Base-by-base conservation (phyloP, 2,329 filamentous ascomycete species). In the Aureobasidium lini region DNA sequence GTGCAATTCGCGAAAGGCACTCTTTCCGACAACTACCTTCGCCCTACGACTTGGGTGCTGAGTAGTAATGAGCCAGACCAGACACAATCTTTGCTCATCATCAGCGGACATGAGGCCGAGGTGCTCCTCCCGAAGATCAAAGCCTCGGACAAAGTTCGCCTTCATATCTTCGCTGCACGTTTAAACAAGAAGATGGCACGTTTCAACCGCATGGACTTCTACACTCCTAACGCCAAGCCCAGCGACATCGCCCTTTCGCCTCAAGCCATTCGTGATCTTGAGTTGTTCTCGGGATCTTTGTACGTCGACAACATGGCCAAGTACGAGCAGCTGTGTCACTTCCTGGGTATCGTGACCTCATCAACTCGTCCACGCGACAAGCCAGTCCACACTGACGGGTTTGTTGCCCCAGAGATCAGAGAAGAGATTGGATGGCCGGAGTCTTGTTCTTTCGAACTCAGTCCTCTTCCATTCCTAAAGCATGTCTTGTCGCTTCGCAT, bases 51-150 rank as follows among this genome's bases (percentile, higher is more conserved):
- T 11, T 86, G 80, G 79, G 62, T 86, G 4, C 62, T 84, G 2
- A 77, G 74, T 0, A 59, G 57, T 31, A 13, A 68, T 63, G 16
- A 23, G 18, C 18, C 18, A 23, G 18, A 23, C 18, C 18, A 64
- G 18, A 42, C 39, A 15, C 10, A 42, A 16, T n/a, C 39, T 42
- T 65, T 84, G 18, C 62, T 87, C 0, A 69, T 88, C 23, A 75
- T 88, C 65, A 87, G 83, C 63, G 81, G 83, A 0, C 81, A 70
- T 32, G 87, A 89, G 63, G 85, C 82, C 0, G 75, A 88, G 3
- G 13, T 69, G 1, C 69, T 88, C 0, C 62, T 82, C 0, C 63
- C 71, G 0, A 6, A 39, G 0, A 77, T 87, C 2, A 54, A 63
- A 1, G 23, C 50, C 0, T 76, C 70, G 0, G 59, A 62, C 0